Conservation (phyloP, 805 yeast genomes). For the Wickerhamomyces canadensis region DNA sequence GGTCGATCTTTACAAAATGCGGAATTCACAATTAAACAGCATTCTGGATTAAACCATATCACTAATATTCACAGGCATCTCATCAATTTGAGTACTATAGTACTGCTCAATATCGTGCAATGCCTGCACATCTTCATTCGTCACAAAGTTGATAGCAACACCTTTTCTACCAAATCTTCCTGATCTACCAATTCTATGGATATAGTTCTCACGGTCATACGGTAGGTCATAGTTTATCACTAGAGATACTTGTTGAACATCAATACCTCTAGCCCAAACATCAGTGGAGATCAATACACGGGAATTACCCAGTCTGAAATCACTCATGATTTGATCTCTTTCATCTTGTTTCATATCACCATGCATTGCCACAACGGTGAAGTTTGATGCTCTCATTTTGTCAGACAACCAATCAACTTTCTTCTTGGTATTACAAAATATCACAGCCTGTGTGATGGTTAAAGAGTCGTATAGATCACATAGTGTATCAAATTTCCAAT, state of each 20-base stretch:
- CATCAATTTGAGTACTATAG: conserved; percentile 70
- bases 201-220: conserved; percentile 86
- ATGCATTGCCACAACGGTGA: conserved; percentile 94
- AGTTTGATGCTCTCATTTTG: conserved; percentile 71
- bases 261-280: conserved; percentile 97
- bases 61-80: conserved; percentile 72
- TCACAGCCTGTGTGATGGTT: conserved; percentile 95
- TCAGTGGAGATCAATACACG: conserved; percentile 95
- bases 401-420: conserved; percentile 90
- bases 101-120: conserved; percentile 71
- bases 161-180: conserved; percentile 99
- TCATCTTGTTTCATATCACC: conserved; percentile 96
- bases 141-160: conserved; percentile 92
- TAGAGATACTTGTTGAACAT: conserved; percentile 94
- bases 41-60: conserved; percentile 26
- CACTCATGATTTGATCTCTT: conserved; percentile 91
- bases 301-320: conserved; percentile 89
- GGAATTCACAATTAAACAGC: conserved; percentile 16
- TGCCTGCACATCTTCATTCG: conserved; percentile 67
- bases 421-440: conserved; percentile 93
- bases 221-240: conserved; percentile 97
- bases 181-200: conserved; percentile 96
- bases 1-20: conserved; percentile 13
- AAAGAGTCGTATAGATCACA: conserved; percentile 93
- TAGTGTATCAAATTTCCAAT: conserved; percentile 89